A percentile compares a stretch with the other conserved stretches of the same genome.
phyloP scores from a whole-genome alignment of 352 stramenopile species.

The Phytophthora ramorum region DNA sequence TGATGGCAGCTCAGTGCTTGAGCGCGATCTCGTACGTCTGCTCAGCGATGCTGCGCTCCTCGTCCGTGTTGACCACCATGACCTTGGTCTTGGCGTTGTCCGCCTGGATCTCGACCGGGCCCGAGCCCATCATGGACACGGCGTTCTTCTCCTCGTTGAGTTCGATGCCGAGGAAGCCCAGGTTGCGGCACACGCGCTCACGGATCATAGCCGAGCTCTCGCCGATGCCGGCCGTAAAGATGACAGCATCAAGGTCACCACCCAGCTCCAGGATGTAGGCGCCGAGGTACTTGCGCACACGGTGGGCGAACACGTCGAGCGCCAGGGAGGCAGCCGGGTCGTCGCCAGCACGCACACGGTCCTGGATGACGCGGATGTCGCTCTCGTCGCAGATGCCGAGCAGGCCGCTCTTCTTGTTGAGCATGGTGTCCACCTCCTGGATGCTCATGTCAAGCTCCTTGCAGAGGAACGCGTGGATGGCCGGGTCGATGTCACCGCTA shows the following conservation, averaged over 20 bases:
- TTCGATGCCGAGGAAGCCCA: conserved; percentile 75
- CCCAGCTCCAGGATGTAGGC: conserved; percentile 79
- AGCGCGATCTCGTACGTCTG: conserved; percentile 78
- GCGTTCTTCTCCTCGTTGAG: conserved; percentile 81
- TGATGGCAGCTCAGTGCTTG: conserved; percentile 34
- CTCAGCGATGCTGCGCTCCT: conserved; percentile 91
- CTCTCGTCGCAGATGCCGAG: conserved; percentile 82
- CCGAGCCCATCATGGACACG: conserved; percentile 60
- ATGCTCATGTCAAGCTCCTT: conserved; percentile 77
- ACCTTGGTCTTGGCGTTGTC: conserved; percentile 63
- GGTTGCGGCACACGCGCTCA: conserved; percentile 64
- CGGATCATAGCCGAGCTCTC: conserved; percentile 87
- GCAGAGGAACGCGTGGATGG: conserved; percentile 79
- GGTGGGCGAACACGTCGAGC: conserved; percentile 87
- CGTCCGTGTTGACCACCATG: conserved; percentile 90
- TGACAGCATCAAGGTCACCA: conserved; percentile 77
- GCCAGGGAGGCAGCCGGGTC: conserved; percentile 73
- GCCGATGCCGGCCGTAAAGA: conserved; percentile 92
- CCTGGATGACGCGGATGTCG: conserved; percentile 85
- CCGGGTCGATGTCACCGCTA: conserved; percentile 86
- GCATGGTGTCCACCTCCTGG: conserved; percentile 79
- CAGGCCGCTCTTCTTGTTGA: conserved; percentile 92
- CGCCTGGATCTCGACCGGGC: conserved; percentile 69
- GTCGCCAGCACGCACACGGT: conserved; percentile 53
- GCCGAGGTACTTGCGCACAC: conserved; percentile 90